phyloP scores from a whole-genome alignment of 805 yeast genomes.

The Candida nanaspora region DNA sequence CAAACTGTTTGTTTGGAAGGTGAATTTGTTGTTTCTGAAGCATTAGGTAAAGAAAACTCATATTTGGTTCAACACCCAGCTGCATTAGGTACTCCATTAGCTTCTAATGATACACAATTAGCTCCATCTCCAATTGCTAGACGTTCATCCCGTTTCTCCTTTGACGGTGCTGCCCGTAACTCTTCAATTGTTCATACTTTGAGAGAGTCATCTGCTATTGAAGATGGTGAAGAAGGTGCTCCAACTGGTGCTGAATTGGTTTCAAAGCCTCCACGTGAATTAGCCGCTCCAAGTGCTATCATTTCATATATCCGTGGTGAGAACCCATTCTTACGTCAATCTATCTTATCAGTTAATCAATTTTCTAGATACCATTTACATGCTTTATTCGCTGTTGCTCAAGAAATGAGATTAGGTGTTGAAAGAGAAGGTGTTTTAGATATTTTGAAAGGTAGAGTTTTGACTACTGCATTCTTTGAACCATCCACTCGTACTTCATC shows the following conservation, averaged over 20 bases:
- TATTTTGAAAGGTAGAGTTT: constrained; percentile 79
- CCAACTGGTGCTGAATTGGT: constrained; percentile 63
- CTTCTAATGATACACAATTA: constrained; percentile 23
- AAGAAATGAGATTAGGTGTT: constrained; percentile 94
- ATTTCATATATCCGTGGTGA: constrained; percentile 68
- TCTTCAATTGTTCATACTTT: constrained; percentile 22
- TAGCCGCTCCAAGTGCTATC: constrained; percentile 74
- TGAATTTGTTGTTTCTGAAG: constrained; percentile 49
- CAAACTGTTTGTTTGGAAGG: constrained; percentile 86
- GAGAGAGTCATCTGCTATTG: constrained; percentile 28
- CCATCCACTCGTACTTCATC: constrained; percentile 97
- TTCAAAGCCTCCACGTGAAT: constrained; percentile 65
- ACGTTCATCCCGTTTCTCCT: constrained; percentile 45
- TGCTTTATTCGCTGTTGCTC: constrained; percentile 91
- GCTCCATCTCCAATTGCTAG: constrained; percentile 28
- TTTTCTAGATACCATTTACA: constrained; percentile 86
- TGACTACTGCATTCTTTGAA: constrained; percentile 95
- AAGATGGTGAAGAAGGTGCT: constrained; percentile 38
- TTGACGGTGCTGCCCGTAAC: constrained; percentile 32
- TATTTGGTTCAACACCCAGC: constrained; percentile 38
- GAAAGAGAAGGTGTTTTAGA: constrained; percentile 95
- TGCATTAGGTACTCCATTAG: constrained; percentile 21
- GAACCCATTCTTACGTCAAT: constrained; percentile 87
- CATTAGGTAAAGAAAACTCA: constrained; percentile 54
- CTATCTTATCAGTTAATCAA: constrained; percentile 82